These are phyloP conservation scores for Paecilomyces variotii DNA, from an alignment of 2,329 filamentous ascomycete species.

Conservation along the genomic window DNA sequence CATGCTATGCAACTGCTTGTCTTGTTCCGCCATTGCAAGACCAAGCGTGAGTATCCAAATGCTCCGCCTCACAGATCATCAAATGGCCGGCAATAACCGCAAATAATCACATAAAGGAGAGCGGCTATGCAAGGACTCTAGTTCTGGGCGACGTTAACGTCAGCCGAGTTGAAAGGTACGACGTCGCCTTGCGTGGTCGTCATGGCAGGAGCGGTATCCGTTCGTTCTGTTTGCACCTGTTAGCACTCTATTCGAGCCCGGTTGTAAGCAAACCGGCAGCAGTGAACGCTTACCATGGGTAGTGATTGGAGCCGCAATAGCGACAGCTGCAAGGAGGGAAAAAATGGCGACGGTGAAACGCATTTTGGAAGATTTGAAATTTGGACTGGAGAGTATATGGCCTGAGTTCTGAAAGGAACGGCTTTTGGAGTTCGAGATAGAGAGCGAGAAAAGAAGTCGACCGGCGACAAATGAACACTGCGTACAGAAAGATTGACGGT, in stretches of 20 bases:
- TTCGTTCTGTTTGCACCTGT: neutral
- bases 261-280: neutral
- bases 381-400: neutral
- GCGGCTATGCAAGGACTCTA: neutral
- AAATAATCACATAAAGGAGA: neutral
- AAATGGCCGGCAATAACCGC: neutral
- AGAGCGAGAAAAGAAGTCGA: constrained; percentile 2
- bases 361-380: constrained; percentile 5
- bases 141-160: constrained; percentile 4
- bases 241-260: neutral
- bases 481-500: neutral
- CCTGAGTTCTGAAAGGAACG: neutral
- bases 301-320: constrained; percentile 7
- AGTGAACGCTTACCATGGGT: constrained; percentile 6
- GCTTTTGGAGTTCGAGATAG: neutral
- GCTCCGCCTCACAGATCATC: neutral
- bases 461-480: constrained; percentile 7
- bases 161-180: constrained; percentile 9
- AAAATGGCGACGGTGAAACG: constrained; percentile 8
- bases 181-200: constrained; percentile 6
- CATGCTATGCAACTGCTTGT: neutral
- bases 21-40: neutral
- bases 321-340: constrained; percentile 7
- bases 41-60: neutral
- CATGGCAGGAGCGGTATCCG: constrained; percentile 10